Evolutionary conservation across 2,329 filamentous ascomycete species (phyloP).

Genomic region (Rugonectria rugulosa): DNA sequence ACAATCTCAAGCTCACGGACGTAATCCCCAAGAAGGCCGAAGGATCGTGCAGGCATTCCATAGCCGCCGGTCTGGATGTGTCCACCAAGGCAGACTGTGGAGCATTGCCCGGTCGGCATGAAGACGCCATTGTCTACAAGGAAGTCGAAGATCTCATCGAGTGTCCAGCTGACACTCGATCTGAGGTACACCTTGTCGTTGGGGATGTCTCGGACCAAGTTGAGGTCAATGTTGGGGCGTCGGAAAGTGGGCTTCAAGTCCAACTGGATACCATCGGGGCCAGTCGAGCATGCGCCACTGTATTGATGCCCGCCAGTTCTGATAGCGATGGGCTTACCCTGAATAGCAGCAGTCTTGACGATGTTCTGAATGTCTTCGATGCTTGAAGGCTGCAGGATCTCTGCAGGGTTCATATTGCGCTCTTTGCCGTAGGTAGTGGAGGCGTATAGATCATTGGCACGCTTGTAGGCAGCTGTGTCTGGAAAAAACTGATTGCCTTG

Average conservation of each 20-base stretch:
- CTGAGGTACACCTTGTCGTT: too few species aligned
- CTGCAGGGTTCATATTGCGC: too few species aligned
- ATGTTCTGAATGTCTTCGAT: neutral
- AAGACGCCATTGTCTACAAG: too few species aligned
- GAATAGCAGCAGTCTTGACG: neutral
- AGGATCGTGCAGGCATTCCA: neutral
- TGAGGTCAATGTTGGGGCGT: too few species aligned
- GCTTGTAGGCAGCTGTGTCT: too few species aligned
- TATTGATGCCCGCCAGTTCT: conserved; percentile 1
- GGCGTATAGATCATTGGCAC: too few species aligned
- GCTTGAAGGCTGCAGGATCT: too few species aligned
- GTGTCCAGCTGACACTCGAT: neutral
- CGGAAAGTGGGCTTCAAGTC: neutral
- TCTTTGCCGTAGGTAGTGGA: too few species aligned
- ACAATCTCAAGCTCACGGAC: neutral
- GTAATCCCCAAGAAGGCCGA: neutral
- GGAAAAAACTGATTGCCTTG: too few species aligned
- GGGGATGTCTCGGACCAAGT: too few species aligned
- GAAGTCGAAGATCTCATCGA: neutral
- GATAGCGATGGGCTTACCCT: neutral
- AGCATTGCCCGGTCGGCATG: neutral
- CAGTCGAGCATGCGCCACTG: neutral
- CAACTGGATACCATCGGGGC: neutral
- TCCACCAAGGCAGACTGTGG: neutral
- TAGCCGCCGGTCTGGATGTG: neutral